phyloP scores from a whole-genome alignment of 257 asterid species.

The Galeopsis tetrahit region DNA sequence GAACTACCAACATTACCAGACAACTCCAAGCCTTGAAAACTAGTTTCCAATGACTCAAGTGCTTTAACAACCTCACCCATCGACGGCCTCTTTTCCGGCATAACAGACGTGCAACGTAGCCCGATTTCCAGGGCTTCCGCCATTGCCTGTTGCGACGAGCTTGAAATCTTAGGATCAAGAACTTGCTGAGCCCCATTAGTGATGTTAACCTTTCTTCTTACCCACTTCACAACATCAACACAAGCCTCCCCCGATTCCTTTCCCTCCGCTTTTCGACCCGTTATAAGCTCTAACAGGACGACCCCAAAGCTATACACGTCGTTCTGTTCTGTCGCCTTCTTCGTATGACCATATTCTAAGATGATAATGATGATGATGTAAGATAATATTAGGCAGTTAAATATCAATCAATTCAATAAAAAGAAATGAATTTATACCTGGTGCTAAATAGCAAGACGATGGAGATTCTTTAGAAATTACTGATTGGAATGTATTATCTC shows the following conservation, averaged over 20 bases:
- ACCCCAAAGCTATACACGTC: constrained; percentile 80
- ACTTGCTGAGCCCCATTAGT: constrained; percentile 59
- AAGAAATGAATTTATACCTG: constrained; percentile 50
- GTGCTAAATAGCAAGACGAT: constrained; percentile 75
- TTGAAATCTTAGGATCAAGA: constrained; percentile 66
- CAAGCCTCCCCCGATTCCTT: constrained; percentile 39
- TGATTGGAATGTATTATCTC: constrained; percentile 59
- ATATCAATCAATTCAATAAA: neutral
- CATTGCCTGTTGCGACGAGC: constrained; percentile 56
- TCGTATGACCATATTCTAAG: constrained; percentile 68
- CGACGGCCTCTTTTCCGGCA: constrained; percentile 81
- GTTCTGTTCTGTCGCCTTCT: constrained; percentile 67
- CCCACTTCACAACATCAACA: constrained; percentile 77
- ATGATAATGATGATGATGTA: constrained; percentile 20
- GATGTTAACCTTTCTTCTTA: constrained; percentile 81
- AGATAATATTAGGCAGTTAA: neutral
- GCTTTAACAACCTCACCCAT: constrained; percentile 61
- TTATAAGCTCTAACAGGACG: constrained; percentile 70
- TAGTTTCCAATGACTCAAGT: constrained; percentile 55
- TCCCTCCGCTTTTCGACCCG: constrained; percentile 66
- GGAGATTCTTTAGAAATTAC: constrained; percentile 55
- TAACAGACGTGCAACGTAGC: constrained; percentile 59
- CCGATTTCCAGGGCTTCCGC: constrained; percentile 69
- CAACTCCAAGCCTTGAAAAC: constrained; percentile 37
- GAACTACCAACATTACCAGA: constrained; percentile 43